Evolutionary conservation across 805 yeast genomes (phyloP), one percentile per base, ranked within the genome.

Genomic region (Candida corydali): DNA sequence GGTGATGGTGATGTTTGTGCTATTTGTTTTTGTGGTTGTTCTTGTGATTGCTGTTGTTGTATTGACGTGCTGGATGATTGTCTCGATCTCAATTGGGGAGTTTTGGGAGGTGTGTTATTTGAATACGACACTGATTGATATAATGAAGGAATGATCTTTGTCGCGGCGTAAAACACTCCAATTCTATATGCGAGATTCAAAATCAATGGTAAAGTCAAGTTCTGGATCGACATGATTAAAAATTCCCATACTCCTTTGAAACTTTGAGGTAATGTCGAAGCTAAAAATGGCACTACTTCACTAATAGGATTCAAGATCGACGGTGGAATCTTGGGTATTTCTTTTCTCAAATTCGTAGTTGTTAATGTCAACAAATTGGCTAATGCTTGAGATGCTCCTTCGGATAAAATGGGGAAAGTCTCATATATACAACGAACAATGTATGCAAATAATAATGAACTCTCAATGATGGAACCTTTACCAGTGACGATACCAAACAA

Each of bases 401-500:
- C 76, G 6, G 89, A 82, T 44, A 91, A 72, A 48, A 85, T 88
- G 1, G 98, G 96, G 50, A 91, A 87, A 3, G 95, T 79, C 54
- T 89, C 94, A 58, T 93, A 93, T 43, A 89, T 78, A 50, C 96
- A 87, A 54, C 94, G 84, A 19, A 93, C 96, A 43, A 91, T 81
- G 59, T 93, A 93, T 7, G 94, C 91, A 54, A 88, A 80, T 50
- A 93, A 70, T 40, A 91, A 63, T 9, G 95, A 83, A 22, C 88
- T 76, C 60, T 93, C 98, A 35, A 89, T 73, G n/a, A 91, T 80
- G n/a, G 91, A 81, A 3, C 97, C 97, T 42, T 75, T 76, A 5
- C 82, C 82, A 2, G 91, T 78, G 15, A 84, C 73, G 23, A 93
- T 86, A 2, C 97, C 98, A 58, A 75, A 87, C 3, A 86, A 57